Evolutionary conservation across 208 protist genomes (phyloP), one percentile per base, ranked within the genome.

Genomic region (Porcisia hertigi): DNA sequence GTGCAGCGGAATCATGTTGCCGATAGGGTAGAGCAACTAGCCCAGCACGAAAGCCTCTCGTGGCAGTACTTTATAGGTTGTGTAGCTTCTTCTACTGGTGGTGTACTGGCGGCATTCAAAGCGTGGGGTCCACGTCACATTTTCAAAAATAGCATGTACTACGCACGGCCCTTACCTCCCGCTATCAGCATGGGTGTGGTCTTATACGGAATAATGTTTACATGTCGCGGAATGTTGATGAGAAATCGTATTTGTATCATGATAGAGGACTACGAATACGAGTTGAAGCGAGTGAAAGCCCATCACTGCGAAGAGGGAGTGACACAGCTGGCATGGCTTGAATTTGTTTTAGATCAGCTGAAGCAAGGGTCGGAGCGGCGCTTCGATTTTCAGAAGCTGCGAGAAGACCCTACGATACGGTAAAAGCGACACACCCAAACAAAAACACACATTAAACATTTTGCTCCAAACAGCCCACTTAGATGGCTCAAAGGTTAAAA

Each of bases 241-340:
- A 79, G 90, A 36, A 95, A 93, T 71, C 83, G 89, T 7, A 94
- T 96, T 77, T 94, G 90, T 59, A 94, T 86, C 57, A 91, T 93
- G 84, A 97, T 97, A 73, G 94, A 97, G 58, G 94, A 97, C 77
- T 97, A 96, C 66, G 94, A 97, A 58, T 97, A 97, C 70, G 94
- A 97, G 72, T 71, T 97, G 47, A 97, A 97, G 57, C 84, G 91
- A 43, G 91, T 96, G n/a, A 95, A 92, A 70, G 94, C 86, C 0
- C 94, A 97, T 69, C 94, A 97, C 67, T 95, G 91, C 72, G 84
- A 95, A 67, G 89, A 94, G 63, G 94, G 94, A 23, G 88, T 96
- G 60, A 86, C 84, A 7, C 94, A 97, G 71, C 75, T 97, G 53
- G 92, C 92, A 18, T 97, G 94, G 92, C 83, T 97, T 23, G 81